phyloP scores from a whole-genome alignment of 345 rosid species.

The Boechera stricta region DNA sequence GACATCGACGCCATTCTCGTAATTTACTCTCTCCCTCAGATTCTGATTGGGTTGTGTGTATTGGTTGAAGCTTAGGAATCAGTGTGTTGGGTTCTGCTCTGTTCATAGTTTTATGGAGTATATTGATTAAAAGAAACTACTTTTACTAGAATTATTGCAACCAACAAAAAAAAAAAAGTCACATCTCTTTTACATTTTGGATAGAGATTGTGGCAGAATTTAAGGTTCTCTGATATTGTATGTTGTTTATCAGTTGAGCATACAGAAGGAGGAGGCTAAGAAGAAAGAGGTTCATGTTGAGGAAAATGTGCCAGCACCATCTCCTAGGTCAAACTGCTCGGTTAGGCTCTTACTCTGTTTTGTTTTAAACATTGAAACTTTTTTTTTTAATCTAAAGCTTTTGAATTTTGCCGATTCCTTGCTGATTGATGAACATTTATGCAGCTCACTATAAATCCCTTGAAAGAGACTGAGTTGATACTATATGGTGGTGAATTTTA shows the following conservation, averaged over 20 bases:
- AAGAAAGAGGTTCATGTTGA: constrained; percentile 92
- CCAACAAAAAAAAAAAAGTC: neutral
- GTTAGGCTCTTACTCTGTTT: constrained; percentile 47
- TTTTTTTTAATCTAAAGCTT: constrained; percentile 7
- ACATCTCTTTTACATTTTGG: neutral
- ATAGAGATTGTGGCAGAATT: neutral
- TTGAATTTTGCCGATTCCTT: neutral
- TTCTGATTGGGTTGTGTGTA: neutral
- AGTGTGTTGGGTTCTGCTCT: neutral
- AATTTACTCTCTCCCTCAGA: constrained; percentile 10
- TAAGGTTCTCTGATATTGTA: neutral
- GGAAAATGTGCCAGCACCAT: constrained; percentile 88
- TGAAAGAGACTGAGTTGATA: constrained; percentile 84
- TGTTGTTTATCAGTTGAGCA: constrained; percentile 58
- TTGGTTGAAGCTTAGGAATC: neutral
- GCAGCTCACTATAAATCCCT: constrained; percentile 79
- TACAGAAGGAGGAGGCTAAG: constrained; percentile 92
- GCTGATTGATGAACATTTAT: constrained; percentile 2
- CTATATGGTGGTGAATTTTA: constrained; percentile 93
- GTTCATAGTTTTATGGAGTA: neutral
- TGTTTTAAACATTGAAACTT: neutral
- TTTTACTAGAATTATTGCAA: neutral
- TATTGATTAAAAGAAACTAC: neutral
- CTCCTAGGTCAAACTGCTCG: constrained; percentile 89
- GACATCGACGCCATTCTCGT: constrained; percentile 97